Conservation (phyloP, 1,284 basidiomycete species). For the Tausonia pullulans region DNA sequence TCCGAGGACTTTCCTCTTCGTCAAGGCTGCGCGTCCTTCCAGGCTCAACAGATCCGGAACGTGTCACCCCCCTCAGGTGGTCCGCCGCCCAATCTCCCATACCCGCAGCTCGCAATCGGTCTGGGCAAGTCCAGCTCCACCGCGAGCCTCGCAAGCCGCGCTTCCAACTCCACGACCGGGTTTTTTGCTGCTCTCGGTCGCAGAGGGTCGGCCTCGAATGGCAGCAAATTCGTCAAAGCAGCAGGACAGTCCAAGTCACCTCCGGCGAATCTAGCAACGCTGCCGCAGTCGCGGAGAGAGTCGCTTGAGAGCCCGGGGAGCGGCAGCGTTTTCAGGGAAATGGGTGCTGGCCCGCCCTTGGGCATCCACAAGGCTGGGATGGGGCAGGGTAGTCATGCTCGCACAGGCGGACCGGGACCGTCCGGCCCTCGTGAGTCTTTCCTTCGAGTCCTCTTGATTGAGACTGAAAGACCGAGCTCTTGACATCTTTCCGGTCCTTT, state of each 20-base stretch:
- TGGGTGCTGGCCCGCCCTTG: neutral
- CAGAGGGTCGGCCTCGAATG: conserved; percentile 1
- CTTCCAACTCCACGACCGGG: neutral
- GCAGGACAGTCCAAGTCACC: neutral
- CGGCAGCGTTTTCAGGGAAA: neutral
- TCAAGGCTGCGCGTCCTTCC: conserved; percentile 48
- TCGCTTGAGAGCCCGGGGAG: neutral
- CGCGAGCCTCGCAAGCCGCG: neutral
- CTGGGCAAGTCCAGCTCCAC: conserved; percentile 12
- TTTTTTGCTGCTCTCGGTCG: conserved; percentile 13
- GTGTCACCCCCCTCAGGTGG: conserved; percentile 36
- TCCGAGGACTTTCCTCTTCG: conserved; percentile 65
- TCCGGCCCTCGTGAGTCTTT: conserved; percentile 13
- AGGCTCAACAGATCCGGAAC: conserved; percentile 36
- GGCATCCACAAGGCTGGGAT: neutral
- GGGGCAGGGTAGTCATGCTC: neutral
- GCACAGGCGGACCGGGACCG: neutral
- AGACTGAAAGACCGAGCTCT: neutral
- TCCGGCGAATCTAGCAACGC: neutral
- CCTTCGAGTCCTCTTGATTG: neutral
- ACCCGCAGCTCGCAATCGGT: conserved; percentile 46
- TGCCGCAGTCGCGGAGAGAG: neutral
- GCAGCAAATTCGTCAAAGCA: neutral
- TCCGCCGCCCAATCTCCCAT: conserved; percentile 58
- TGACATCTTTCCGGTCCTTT: neutral